These are phyloP conservation scores for Sideroxylon spinosum DNA, from an alignment of 179 eudicot genomes.

Conservation along the genomic window DNA sequence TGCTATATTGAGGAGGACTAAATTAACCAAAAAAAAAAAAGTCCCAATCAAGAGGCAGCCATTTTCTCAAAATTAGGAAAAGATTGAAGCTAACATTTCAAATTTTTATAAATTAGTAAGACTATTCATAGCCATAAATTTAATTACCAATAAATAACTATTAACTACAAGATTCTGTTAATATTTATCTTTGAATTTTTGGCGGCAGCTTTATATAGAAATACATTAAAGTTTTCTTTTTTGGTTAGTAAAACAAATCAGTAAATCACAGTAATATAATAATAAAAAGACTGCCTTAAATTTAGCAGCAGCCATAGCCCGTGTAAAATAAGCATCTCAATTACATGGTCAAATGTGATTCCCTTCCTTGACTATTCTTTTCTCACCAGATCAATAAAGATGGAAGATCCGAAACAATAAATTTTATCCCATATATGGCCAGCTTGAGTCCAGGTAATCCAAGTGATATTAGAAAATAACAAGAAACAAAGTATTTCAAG, in stretches of 20 bases:
- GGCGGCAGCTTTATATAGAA: background rate
- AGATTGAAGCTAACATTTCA: background rate
- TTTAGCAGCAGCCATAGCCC: background rate
- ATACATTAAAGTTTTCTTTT: background rate
- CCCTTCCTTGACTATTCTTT: background rate
- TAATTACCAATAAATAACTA: background rate
- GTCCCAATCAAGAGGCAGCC: background rate
- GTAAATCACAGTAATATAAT: background rate
- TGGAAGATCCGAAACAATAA: background rate
- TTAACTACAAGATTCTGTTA: background rate
- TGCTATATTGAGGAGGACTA: too few species aligned
- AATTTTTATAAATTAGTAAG: background rate
- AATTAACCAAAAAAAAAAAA: too few species aligned
- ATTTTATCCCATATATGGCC: background rate
- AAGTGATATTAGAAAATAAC: background rate
- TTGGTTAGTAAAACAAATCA: too few species aligned
- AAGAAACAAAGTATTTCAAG: background rate
- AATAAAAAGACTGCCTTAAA: background rate
- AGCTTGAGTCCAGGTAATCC: background rate
- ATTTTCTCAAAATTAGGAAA: slow-evolving; percentile 1
- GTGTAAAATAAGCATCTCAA: background rate
- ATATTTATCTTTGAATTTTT: background rate
- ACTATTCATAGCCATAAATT: background rate
- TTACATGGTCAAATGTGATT: background rate
- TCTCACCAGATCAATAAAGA: background rate